Base-by-base conservation (phyloP, 768 basidiomycete genomes). In the Kwoniella bestiolae region DNA sequence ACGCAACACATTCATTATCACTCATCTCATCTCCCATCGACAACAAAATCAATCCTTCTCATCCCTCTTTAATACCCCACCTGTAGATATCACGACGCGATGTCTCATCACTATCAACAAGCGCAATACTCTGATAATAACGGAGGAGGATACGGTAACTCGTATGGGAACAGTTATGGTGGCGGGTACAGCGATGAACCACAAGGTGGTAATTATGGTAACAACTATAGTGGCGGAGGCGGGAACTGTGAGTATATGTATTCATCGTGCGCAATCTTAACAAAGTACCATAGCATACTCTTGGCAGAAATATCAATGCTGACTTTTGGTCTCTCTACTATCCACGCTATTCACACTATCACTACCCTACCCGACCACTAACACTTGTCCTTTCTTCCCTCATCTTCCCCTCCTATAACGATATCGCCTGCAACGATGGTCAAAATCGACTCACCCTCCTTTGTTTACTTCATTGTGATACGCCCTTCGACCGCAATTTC, bases 111-210 rank as follows among this genome's bases (percentile, higher is more conserved):
- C 14, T 72, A 75, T 70, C 73, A 75, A 60, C 71, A 70, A 65
- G 73, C 68, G 46, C 70, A 70, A 7, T 75, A 75, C 55, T 68
- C 64, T 21, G 71, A 75, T 57, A 63, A 69, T 47, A 35, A 47
- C 32, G 60, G 62, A 38, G 49, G 49, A 11, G 31, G 56, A 2
- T 62, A 66, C 55, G 70, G 70, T 21, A 55, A 66, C 18, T 68
- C 72, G 18, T 74, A 74, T 56, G 63, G 58, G 23, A 64, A 67
- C 61, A 69, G 46, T 35, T 45, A 53, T 14, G 64, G 63, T 45
- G 69, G 69, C 3, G 74, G 76, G n/a, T 73, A 74, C 58, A 66
- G 66, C 44, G 74, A 75, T 63, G 68, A 73, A 35, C 73, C 75
- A 7, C 34, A 55, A 26, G 50, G 52, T 23, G 65, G 66, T 59